Evolutionary conservation across 2,329 filamentous ascomycete species (phyloP), one percentile per base, ranked within the genome.

Genomic region (Fusarium nygamai): DNA sequence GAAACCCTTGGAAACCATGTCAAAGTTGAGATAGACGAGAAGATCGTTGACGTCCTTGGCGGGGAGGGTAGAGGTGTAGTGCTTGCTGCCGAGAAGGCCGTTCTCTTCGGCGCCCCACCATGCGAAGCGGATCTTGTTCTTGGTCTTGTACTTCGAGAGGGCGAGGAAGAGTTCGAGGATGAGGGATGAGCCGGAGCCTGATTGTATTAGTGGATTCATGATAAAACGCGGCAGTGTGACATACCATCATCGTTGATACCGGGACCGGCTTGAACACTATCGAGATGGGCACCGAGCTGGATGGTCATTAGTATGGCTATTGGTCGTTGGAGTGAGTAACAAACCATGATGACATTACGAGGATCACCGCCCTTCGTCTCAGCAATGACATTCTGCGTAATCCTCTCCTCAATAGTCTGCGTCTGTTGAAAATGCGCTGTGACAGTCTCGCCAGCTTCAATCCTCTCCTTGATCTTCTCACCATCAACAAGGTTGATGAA

Each of bases 371-470:
- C 71, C 2, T 27, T 62, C 1, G 71, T 71, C 71, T 76, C 74
- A 20, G 64, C 74, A 61, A 76, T 68, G 0, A 76, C 59, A 19
- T 76, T 76, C 31, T 76, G 72, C 0, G 74, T 76, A 16, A 76
- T 75, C 9, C 74, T 61, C 66, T 76, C 71, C 53, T 76, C 74
- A 5, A 76, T 76, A 20, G 71, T 76, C 36, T 77, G 64, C 51
- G 73, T 64, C 43, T 78, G 71, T 4, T 76, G 74, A 0, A 73
- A 76, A 10, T 73, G 59, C 1, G 74, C 74, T n/a, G 60, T 57
- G 4, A 76, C 38, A 16, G 73, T 71, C 67, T 86, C 84, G 0
- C 86, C 85, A 1, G 78, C 81, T 22, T 80, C 59, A 9, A 88
- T 76, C 12, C 82, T 80, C 19, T 79, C 80, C 51, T 82, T 83